These are phyloP conservation scores for Pezicula radicicola DNA, from an alignment of 2,329 filamentous ascomycete species.

Conservation along the genomic window DNA sequence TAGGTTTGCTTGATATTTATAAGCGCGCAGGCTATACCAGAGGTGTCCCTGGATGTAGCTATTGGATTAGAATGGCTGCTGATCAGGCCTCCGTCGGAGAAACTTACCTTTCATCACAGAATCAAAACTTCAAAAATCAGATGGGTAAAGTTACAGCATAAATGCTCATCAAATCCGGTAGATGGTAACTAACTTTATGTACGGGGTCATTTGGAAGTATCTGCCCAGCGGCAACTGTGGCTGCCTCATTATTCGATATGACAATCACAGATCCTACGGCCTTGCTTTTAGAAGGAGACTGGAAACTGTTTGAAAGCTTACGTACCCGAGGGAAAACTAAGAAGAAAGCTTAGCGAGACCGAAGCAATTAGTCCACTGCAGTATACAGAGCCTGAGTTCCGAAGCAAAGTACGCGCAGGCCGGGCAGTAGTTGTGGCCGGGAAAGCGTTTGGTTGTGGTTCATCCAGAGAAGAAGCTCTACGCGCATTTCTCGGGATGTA, in stretches of 20 bases:
- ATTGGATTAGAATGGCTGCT: slow-evolving; percentile 40
- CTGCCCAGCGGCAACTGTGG: slow-evolving; percentile 42
- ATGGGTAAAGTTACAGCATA: slow-evolving; percentile 35
- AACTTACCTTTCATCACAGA: slow-evolving; percentile 41
- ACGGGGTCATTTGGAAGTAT: slow-evolving; percentile 40
- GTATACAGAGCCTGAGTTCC: slow-evolving; percentile 37
- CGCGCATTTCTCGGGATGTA: slow-evolving; percentile 33
- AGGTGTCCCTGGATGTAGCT: slow-evolving; percentile 36
- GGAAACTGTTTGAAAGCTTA: background rate
- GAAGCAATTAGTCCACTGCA: slow-evolving; percentile 29
- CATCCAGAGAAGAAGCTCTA: slow-evolving; percentile 41
- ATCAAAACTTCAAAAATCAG: slow-evolving; percentile 43
- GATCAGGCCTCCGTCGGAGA: slow-evolving; percentile 38
- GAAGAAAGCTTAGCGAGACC: too few species aligned
- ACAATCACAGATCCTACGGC: slow-evolving; percentile 34
- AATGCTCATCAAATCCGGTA: background rate
- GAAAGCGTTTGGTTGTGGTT: slow-evolving; percentile 42
- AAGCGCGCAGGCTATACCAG: slow-evolving; percentile 36
- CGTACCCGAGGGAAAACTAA: too few species aligned
- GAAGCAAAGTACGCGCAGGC: slow-evolving; percentile 31
- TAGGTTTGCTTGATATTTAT: slow-evolving; percentile 35
- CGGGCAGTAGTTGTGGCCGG: slow-evolving; percentile 41
- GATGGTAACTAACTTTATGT: slow-evolving; percentile 1
- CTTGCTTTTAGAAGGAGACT: slow-evolving; percentile 22
- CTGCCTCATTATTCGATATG: slow-evolving; percentile 44